phyloP scores from a whole-genome alignment of 129 eudicot species.

The Scalesia atractyloides region DNA sequence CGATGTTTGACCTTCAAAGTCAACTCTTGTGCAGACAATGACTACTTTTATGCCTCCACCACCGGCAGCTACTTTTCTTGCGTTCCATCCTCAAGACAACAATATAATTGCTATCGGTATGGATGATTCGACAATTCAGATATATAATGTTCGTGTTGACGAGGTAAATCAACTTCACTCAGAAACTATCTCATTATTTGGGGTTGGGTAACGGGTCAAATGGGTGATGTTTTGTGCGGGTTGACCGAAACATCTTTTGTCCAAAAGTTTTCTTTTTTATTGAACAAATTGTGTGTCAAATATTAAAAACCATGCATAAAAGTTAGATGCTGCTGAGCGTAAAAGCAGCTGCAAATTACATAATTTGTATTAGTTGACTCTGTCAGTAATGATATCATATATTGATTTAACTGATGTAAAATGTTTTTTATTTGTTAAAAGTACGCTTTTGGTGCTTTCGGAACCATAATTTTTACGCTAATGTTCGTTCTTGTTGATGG shows the following conservation, averaged over 20 bases:
- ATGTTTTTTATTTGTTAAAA: neutral
- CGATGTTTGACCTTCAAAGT: conserved; percentile 11
- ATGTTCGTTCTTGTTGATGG: neutral
- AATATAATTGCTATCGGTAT: conserved; percentile 68
- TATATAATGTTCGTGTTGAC: conserved; percentile 52
- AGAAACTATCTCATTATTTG: neutral
- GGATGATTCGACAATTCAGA: conserved; percentile 59
- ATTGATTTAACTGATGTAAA: neutral
- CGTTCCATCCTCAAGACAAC: conserved; percentile 63
- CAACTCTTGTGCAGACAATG: conserved; percentile 45
- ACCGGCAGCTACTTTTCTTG: conserved; percentile 60
- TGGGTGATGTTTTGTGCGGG: neutral
- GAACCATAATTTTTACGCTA: neutral
- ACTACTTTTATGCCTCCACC: conserved; percentile 51
- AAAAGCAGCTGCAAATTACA: too few species aligned
- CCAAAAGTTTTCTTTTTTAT: neutral
- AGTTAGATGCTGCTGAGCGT: too few species aligned
- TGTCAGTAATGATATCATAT: neutral
- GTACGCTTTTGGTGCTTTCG: neutral
- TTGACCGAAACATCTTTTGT: neutral
- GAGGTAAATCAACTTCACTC: conserved; percentile 30
- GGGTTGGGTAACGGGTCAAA: neutral
- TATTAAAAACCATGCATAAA: too few species aligned
- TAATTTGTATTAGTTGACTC: neutral
- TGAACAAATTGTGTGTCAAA: too few species aligned